These are phyloP conservation scores for Groenewaldozyma salmanticensis DNA, from an alignment of 805 yeast species.

Conservation along the genomic window DNA sequence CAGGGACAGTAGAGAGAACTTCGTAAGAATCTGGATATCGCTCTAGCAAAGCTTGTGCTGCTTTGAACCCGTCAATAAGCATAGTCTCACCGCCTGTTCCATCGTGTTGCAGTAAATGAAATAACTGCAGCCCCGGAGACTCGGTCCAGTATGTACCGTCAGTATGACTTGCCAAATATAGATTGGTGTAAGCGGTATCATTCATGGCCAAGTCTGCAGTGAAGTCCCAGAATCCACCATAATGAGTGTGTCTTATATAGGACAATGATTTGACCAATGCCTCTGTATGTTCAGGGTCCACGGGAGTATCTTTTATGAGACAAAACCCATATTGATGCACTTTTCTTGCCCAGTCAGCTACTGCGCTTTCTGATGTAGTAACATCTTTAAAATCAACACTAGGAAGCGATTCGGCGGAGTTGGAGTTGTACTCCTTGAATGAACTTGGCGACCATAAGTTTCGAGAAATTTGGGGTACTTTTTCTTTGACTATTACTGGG, in stretches of 20 bases:
- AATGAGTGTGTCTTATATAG: slow-evolving; percentile 58
- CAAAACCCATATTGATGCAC: slow-evolving; percentile 52
- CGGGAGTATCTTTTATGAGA: slow-evolving; percentile 52
- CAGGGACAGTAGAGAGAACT: slow-evolving; percentile 37
- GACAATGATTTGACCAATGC: slow-evolving; percentile 46
- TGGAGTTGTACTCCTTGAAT: slow-evolving; percentile 28
- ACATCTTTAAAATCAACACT: slow-evolving; percentile 39
- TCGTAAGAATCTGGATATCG: slow-evolving; percentile 43
- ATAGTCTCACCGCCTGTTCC: slow-evolving; percentile 62
- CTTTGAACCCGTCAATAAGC: slow-evolving; percentile 54
- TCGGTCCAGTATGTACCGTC: slow-evolving; percentile 72
- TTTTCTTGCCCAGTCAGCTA: slow-evolving; percentile 46
- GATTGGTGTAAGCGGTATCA: slow-evolving; percentile 64
- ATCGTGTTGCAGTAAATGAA: slow-evolving; percentile 51
- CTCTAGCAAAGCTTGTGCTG: slow-evolving; percentile 41
- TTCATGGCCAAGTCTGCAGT: slow-evolving; percentile 57
- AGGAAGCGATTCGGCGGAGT: no score
- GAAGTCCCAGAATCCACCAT: slow-evolving; percentile 77
- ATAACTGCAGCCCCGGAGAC: slow-evolving; percentile 61
- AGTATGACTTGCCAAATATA: slow-evolving; percentile 55
- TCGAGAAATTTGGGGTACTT: slow-evolving; percentile 24
- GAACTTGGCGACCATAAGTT: slow-evolving; percentile 38
- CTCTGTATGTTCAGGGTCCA: slow-evolving; percentile 49
- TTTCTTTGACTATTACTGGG: slow-evolving; percentile 34
- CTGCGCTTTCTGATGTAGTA: slow-evolving; percentile 36